phyloP scores from a whole-genome alignment of 1,284 basidiomycete genomes.

The Malassezia brasiliensis region DNA sequence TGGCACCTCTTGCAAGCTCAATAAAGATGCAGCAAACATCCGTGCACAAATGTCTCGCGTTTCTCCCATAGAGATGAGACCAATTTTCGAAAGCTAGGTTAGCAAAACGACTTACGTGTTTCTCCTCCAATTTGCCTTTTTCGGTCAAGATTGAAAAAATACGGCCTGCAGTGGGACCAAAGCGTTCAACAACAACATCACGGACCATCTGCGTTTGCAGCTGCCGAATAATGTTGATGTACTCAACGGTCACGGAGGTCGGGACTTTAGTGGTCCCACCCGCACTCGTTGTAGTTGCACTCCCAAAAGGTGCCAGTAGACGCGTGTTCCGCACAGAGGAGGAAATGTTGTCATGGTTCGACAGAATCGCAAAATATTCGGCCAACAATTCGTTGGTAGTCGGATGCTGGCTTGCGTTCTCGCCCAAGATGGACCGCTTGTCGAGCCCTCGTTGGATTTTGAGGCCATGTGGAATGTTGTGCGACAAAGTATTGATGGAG shows the following conservation, averaged over 20 bases:
- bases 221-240: conserved; percentile 63
- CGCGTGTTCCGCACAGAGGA: conserved; percentile 56
- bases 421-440: conserved; percentile 20
- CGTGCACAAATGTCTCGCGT: conserved; percentile 70
- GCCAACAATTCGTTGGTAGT: conserved; percentile 32
- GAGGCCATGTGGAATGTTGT: conserved; percentile 48
- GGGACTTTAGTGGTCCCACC: conserved; percentile 24
- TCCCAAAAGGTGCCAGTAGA: conserved; percentile 39
- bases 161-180: conserved; percentile 74
- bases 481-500: conserved; percentile 33
- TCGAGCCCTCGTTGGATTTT: conserved; percentile 53
- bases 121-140: conserved; percentile 92
- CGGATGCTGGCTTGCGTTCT: conserved; percentile 18
- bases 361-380: conserved; percentile 64
- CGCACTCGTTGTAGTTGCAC: conserved; percentile 26
- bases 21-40: conserved; percentile 51
- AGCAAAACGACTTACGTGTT: conserved; percentile 58
- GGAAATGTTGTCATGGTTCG: conserved; percentile 69
- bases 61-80: conserved; percentile 81
- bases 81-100: conserved; percentile 75
- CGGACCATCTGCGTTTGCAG: conserved; percentile 67
- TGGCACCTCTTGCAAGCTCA: conserved; percentile 44
- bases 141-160: conserved; percentile 71
- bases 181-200: conserved; percentile 68
- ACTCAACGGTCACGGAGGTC: conserved; percentile 60